These are phyloP conservation scores for Orbilia javanica DNA, from an alignment of 2,329 filamentous ascomycete species.

Conservation along the genomic window DNA sequence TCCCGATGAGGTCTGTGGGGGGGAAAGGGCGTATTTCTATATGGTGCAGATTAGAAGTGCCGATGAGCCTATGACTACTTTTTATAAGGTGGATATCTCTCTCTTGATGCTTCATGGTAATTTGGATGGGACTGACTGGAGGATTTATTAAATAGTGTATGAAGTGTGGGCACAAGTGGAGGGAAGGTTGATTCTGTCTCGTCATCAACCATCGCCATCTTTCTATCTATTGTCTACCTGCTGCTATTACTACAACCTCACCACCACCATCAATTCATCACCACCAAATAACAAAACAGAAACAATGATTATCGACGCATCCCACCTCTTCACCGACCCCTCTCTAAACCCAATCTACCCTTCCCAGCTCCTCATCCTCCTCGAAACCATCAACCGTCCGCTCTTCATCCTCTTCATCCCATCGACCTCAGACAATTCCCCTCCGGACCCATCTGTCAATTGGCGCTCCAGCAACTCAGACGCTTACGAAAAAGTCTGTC, in stretches of 20 bases:
- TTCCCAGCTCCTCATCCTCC: constrained; percentile 25
- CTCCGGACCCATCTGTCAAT: not conserved
- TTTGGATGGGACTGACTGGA: constrained; percentile 32
- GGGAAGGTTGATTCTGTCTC: constrained; percentile 71
- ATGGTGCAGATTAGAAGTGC: constrained; percentile 98
- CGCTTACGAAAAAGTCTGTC: constrained; percentile 63
- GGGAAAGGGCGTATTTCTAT: constrained; percentile 89
- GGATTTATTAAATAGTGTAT: constrained; percentile 76
- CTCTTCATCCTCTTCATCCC: constrained; percentile 65
- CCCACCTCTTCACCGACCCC: not conserved
- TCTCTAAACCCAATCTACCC: constrained; percentile 16
- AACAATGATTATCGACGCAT: constrained; percentile 29
- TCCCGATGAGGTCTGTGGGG: constrained; percentile 81
- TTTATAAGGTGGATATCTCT: constrained; percentile 80
- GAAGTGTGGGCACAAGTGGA: constrained; percentile 75
- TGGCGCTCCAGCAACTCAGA: constrained; percentile 64
- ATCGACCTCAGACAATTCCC: constrained; percentile 60
- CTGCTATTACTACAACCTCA: not conserved
- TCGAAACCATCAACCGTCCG: constrained; percentile 18
- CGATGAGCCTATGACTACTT: constrained; percentile 98
- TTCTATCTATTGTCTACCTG: not conserved
- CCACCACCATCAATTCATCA: not conserved
- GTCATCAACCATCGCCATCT: not conserved
- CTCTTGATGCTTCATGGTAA: constrained; percentile 18
- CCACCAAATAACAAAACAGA: not conserved